Evolutionary conservation across 148 eudicot species (phyloP).

Genomic region (Pharnaceum exiguum): DNA sequence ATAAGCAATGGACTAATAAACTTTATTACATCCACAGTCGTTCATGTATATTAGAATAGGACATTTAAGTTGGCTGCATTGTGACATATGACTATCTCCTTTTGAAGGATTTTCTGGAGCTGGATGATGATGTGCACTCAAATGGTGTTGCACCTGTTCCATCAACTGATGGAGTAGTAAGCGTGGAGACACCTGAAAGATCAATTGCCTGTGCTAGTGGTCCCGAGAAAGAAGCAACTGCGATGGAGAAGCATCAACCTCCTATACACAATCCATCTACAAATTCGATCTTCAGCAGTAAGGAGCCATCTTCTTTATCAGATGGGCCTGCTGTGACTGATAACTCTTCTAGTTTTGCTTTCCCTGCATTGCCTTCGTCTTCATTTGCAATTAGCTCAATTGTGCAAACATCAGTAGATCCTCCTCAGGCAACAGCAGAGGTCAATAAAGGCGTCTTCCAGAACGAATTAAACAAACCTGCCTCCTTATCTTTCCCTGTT

Average conservation of each 20-base stretch:
- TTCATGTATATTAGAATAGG: too few relatives aligned
- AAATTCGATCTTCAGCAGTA: conserved; percentile 9
- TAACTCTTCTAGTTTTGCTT: conserved; percentile 12
- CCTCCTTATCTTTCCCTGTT: conserved; percentile 24
- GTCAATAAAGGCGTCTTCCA: conserved; percentile 19
- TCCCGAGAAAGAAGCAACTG: conserved; percentile 11
- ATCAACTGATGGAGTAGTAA: conserved; percentile 22
- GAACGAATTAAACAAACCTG: conserved; percentile 16
- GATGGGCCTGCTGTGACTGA: conserved; percentile 26
- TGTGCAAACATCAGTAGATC: conserved; percentile 15
- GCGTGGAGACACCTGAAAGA: conserved; percentile 22
- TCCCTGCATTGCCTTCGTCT: conserved; percentile 11
- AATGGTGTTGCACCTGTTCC: conserved; percentile 31
- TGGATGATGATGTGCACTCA: conserved; percentile 44
- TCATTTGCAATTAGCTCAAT: conserved; percentile 19
- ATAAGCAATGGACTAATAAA: too few relatives aligned
- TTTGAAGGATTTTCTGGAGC: conserved; percentile 49
- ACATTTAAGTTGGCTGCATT: not conserved
- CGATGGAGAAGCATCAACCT: conserved; percentile 15
- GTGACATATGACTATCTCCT: not conserved
- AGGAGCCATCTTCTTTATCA: conserved; percentile 14
- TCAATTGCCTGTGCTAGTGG: conserved; percentile 13
- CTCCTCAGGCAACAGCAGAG: conserved; percentile 25
- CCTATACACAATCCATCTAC: conserved; percentile 21
- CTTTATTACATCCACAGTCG: too few relatives aligned